These are phyloP conservation scores for Geotrichum restrictum DNA, from an alignment of 1,139 yeast genomes.

Conservation along the genomic window DNA sequence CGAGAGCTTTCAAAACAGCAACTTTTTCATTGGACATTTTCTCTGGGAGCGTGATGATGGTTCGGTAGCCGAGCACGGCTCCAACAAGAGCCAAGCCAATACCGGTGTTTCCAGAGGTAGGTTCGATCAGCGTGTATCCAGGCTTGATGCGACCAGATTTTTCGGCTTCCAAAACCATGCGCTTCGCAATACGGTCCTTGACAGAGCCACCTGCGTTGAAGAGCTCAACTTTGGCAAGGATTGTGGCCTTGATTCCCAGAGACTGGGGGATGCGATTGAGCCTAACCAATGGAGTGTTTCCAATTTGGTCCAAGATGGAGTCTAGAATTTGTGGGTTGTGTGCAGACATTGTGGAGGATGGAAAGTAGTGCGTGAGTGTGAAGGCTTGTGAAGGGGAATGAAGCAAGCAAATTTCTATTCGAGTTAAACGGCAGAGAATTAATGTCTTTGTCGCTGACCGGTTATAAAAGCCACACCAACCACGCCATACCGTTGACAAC, in stretches of 20 bases:
- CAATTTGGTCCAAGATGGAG: slow-evolving; percentile 58
- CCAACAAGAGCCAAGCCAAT: slow-evolving; percentile 85
- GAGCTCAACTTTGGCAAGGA: slow-evolving; percentile 55
- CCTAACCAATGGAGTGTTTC: slow-evolving; percentile 76
- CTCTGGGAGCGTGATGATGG: slow-evolving; percentile 85
- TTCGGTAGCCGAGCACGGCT: slow-evolving; percentile 82
- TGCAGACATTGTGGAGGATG: background rate
- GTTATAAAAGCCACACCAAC: background rate
- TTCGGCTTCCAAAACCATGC: slow-evolving; percentile 82
- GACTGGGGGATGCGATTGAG: slow-evolving; percentile 75
- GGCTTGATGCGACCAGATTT: slow-evolving; percentile 74
- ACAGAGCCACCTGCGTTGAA: slow-evolving; percentile 71
- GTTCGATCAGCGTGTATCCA: slow-evolving; percentile 81
- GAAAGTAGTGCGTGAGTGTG: background rate
- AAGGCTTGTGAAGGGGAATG: background rate
- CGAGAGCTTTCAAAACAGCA: slow-evolving; percentile 80
- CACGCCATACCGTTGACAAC: background rate
- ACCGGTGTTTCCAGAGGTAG: slow-evolving; percentile 76
- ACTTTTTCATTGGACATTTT: slow-evolving; percentile 92
- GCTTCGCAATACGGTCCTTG: slow-evolving; percentile 56
- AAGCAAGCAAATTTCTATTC: background rate
- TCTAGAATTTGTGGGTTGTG: slow-evolving; percentile 25
- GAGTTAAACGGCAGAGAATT: no score
- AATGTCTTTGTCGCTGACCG: no score
- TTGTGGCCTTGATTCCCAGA: slow-evolving; percentile 61